A percentile compares a stretch with the other conserved stretches of the same genome.
Evolutionary conservation across 345 rosid genomes (phyloP).

Genomic region (Eucalyptus pauciflora): DNA sequence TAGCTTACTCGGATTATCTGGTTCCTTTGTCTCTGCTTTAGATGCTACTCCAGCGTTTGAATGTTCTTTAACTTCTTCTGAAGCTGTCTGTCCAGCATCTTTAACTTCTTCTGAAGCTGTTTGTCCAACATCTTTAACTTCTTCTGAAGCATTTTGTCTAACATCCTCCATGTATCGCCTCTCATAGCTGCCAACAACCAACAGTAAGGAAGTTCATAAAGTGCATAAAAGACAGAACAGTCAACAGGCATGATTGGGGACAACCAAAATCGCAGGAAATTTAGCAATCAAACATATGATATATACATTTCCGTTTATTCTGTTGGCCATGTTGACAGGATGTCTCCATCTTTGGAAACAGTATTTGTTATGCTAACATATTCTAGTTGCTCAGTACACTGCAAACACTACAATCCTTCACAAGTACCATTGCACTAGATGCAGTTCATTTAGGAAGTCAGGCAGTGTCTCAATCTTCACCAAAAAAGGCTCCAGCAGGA

Average conservation of each 20-base stretch:
- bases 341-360: background rate
- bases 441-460: background rate
- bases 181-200: constrained; percentile 27
- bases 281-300: background rate
- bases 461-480: background rate
- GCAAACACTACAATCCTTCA: background rate
- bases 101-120: constrained; percentile 5
- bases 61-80: constrained; percentile 12
- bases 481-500: background rate
- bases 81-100: constrained; percentile 12
- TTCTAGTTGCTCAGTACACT: background rate
- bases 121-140: constrained; percentile 2
- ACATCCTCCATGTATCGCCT: constrained; percentile 30
- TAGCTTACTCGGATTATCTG: background rate
- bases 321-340: background rate
- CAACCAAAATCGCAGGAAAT: background rate
- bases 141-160: constrained; percentile 9
- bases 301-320: background rate
- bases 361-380: background rate
- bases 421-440: background rate
- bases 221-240: background rate
- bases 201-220: background rate
- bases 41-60: constrained; percentile 4
- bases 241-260: background rate
- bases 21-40: constrained; percentile 7